Percentiles rank a stretch among this genome's conserved stretches.
Evolutionary conservation across 208 protist species (phyloP).

Genomic region (Leishmania mexicana): DNA sequence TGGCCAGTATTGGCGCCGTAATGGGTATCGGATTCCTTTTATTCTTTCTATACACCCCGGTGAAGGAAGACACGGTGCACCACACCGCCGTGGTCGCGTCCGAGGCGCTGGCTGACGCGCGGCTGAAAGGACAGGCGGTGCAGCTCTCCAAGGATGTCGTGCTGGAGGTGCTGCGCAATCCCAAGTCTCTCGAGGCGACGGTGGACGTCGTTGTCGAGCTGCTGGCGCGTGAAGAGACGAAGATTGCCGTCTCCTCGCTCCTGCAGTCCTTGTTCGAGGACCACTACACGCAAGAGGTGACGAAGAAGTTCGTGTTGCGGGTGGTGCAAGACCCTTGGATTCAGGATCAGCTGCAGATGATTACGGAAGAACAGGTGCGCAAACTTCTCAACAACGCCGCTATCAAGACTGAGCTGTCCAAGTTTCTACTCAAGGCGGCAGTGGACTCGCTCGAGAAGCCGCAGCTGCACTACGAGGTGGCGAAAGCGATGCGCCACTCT

Average conservation of each 20-base stretch:
- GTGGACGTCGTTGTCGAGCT: constrained; percentile 64
- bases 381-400: constrained; percentile 59
- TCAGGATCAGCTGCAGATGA: constrained; percentile 76
- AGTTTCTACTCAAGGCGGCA: constrained; percentile 64
- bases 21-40: constrained; percentile 85
- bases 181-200: constrained; percentile 66
- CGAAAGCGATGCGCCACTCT: constrained; percentile 61
- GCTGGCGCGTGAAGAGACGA: constrained; percentile 75
- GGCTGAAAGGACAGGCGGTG: constrained; percentile 66
- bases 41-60: constrained; percentile 79
- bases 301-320: constrained; percentile 89
- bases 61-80: constrained; percentile 91
- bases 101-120: constrained; percentile 72
- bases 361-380: constrained; percentile 77
- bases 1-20: constrained; percentile 83
- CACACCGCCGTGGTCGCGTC: constrained; percentile 88
- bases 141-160: constrained; percentile 87
- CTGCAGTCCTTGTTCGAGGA: constrained; percentile 88
- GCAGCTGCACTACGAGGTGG: constrained; percentile 63
- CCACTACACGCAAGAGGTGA: constrained; percentile 91
- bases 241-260: constrained; percentile 80
- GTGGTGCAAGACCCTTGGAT: constrained; percentile 87
- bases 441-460: constrained; percentile 52
- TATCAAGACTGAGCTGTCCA: constrained; percentile 57
- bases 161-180: constrained; percentile 69